These are phyloP conservation scores for Thielaviopsis punctulata DNA, from an alignment of 2,329 filamentous ascomycete species.

Conservation along the genomic window DNA sequence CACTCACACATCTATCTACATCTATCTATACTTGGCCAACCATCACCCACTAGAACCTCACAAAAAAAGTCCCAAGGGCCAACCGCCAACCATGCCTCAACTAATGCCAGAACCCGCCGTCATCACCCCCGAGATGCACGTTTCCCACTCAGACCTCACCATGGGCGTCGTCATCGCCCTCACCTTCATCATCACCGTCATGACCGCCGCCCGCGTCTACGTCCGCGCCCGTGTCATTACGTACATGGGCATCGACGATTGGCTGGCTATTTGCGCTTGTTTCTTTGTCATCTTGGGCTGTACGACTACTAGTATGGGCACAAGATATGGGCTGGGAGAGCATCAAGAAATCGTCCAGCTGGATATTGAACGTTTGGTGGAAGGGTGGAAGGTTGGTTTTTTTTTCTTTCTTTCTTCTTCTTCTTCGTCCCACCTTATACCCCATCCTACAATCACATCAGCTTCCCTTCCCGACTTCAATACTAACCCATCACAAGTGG, in stretches of 20 bases:
- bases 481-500: slow-evolving; percentile 7
- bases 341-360: slow-evolving; percentile 16
- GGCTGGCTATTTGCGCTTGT: slow-evolving; percentile 16
- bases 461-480: background rate
- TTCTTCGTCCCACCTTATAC: background rate
- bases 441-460: background rate
- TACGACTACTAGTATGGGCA: slow-evolving; percentile 10
- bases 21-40: too few species aligned
- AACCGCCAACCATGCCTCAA: background rate
- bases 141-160: slow-evolving; percentile 11
- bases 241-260: slow-evolving; percentile 17
- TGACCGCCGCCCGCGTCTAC: slow-evolving; percentile 17
- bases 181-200: slow-evolving; percentile 14
- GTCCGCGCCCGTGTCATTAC: slow-evolving; percentile 16
- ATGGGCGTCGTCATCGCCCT: slow-evolving; percentile 16
- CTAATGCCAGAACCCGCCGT: background rate
- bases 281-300: slow-evolving; percentile 6
- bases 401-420: background rate
- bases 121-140: slow-evolving; percentile 2
- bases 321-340: slow-evolving; percentile 16
- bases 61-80: too few species aligned
- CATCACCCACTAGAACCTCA: too few species aligned
- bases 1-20: background rate
- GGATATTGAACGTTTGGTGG: slow-evolving; percentile 1
- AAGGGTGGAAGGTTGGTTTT: slow-evolving; percentile 14